Evolutionary conservation across 2,329 filamentous ascomycete genomes (phyloP), one percentile per base, ranked within the genome.

Genomic region (Clarireedia monteithiana): DNA sequence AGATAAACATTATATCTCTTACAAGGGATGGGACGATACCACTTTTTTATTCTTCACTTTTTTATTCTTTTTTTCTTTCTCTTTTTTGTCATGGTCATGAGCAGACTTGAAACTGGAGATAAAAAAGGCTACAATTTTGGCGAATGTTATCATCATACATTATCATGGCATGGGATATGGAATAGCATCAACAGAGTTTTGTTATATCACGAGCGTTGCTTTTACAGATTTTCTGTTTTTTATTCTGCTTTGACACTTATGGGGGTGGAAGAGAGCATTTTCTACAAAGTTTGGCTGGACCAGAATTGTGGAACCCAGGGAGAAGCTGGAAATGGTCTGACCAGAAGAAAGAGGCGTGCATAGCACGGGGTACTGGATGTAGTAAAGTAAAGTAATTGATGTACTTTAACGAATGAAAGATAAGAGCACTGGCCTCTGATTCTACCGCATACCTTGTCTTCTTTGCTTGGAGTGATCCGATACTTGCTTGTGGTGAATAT

Each of bases 11-110:
- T 50, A 39, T 50, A 50, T n/a, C 44, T 45, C 26, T 46, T 20
- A 20, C 44, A 42, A 55, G 36, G 46, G 53, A 34, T 42, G 38
- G 53, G 53, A 55, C 38, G 53, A 55, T 55, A 55, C 53, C 53
- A 55, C 23, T 55, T 50, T 55, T 50, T 23, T 39, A 23, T 20
- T 53, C 12, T 38, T 20, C 12, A 20, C 20, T 20, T 20, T 20
- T 20, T 20, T 3, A 3, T 9, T 10, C 20, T 39, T 38, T 14
- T n/a, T 17, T n/a, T 6, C 39, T n/a, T n/a, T 15, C 24, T 34
- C 14, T 9, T 30, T 34, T 34, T 34, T 34, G 30, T 34, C 9
- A 34, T 34, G 12, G 30, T 34, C 30, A 34, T 34, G 30, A 34
- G 9, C 30, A 34, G 30, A 34, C 30, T 34, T 34, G 30, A 34